phyloP scores from a whole-genome alignment of 352 stramenopile genomes.

The Globisporangium yorkense region DNA sequence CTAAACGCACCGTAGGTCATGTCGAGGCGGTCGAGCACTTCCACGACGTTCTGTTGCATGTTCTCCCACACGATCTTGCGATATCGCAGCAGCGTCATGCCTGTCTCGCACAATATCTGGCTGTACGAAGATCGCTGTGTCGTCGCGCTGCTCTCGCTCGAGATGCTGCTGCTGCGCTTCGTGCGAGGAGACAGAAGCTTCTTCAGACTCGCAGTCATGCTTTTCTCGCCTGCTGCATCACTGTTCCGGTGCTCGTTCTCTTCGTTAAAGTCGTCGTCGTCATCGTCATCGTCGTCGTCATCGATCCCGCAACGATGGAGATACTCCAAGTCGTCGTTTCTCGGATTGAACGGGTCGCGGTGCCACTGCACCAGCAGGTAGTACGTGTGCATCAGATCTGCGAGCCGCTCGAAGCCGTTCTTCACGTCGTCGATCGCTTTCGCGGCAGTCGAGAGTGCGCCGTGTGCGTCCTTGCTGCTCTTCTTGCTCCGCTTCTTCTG shows the following conservation, averaged over 20 bases:
- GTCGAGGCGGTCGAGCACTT: slow-evolving; percentile 66
- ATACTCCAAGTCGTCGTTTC: slow-evolving; percentile 63
- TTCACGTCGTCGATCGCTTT: slow-evolving; percentile 59
- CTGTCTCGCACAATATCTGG: slow-evolving; percentile 68
- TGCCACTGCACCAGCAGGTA: slow-evolving; percentile 89
- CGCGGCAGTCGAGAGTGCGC: slow-evolving; percentile 14
- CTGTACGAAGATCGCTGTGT: slow-evolving; percentile 43
- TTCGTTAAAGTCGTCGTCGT: slow-evolving; percentile 35
- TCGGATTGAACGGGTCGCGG: slow-evolving; percentile 73
- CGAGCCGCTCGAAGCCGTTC: slow-evolving; percentile 57
- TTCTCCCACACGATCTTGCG: slow-evolving; percentile 85
- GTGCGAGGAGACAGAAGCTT: slow-evolving; percentile 22
- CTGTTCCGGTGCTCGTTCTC: slow-evolving; percentile 13
- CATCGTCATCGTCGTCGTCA: slow-evolving; percentile 71
- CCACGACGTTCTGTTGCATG: slow-evolving; percentile 75
- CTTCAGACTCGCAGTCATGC: slow-evolving; percentile 12
- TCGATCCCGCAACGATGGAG: slow-evolving; percentile 82
- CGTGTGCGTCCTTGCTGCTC: not conserved
- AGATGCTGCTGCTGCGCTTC: slow-evolving; percentile 28
- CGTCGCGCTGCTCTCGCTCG: slow-evolving; percentile 14
- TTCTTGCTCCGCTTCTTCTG: not conserved
- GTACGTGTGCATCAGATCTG: slow-evolving; percentile 85
- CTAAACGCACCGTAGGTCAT: slow-evolving; percentile 52
- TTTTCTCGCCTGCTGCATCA: slow-evolving; percentile 3
- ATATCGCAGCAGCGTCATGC: slow-evolving; percentile 73